A percentile compares a stretch with the other conserved stretches of the same genome.
Evolutionary conservation across 371 early-diverging fungal species (phyloP).

Genomic region (Syncephalastrum contaminatum): DNA sequence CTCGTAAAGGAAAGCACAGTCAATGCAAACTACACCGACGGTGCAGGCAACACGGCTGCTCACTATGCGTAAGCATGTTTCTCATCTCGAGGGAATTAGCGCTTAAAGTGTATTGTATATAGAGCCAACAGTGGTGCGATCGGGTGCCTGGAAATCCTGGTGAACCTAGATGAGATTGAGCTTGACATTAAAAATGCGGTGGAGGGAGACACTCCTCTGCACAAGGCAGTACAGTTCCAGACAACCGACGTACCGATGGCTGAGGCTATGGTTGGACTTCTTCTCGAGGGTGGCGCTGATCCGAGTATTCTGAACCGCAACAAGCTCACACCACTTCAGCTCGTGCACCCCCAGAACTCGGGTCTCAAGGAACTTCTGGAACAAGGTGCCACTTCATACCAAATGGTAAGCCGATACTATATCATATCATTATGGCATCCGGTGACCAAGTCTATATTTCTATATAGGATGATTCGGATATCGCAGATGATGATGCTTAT

Average conservation of each 20-base stretch:
- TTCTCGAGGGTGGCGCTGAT: slow-evolving; percentile 57
- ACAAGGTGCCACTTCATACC: slow-evolving; percentile 22
- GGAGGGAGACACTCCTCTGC: slow-evolving; percentile 66
- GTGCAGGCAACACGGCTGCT: slow-evolving; percentile 64
- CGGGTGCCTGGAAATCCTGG: slow-evolving; percentile 59
- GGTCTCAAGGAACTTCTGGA: slow-evolving; percentile 29
- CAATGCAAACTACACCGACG: slow-evolving; percentile 58
- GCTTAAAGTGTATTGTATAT: background rate
- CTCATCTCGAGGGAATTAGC: too few relatives aligned
- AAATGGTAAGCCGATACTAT: slow-evolving; percentile 26
- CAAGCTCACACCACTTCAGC: slow-evolving; percentile 32
- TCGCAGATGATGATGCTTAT: slow-evolving; percentile 13
- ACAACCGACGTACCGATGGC: slow-evolving; percentile 47
- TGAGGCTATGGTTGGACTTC: slow-evolving; percentile 52
- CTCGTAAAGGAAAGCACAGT: slow-evolving; percentile 34
- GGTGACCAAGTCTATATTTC: background rate
- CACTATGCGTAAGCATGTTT: slow-evolving; percentile 62
- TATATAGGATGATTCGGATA: slow-evolving; percentile 14
- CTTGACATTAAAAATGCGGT: slow-evolving; percentile 52
- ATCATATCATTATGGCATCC: background rate
- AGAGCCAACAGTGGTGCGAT: slow-evolving; percentile 59
- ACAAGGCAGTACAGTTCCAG: slow-evolving; percentile 57
- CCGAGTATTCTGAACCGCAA: slow-evolving; percentile 42
- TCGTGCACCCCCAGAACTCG: slow-evolving; percentile 29
- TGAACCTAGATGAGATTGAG: slow-evolving; percentile 54